These are phyloP conservation scores for Ciborinia camelliae DNA, from an alignment of 2,329 filamentous ascomycete genomes.

Conservation along the genomic window DNA sequence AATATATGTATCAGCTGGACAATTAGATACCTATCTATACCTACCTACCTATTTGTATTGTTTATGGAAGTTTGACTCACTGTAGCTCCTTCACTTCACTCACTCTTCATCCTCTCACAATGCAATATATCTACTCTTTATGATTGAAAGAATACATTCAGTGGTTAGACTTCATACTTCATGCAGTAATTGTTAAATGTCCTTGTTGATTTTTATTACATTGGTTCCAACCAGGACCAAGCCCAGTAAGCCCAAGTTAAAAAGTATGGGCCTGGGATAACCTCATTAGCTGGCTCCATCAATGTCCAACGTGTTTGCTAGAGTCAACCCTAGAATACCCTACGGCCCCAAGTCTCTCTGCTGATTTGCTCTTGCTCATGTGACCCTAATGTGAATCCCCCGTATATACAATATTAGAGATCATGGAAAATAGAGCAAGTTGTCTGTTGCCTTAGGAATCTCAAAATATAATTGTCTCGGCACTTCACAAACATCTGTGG, in stretches of 20 bases:
- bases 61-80: background rate
- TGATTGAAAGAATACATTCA: background rate
- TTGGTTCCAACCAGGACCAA: background rate
- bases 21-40: background rate
- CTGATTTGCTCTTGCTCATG: background rate
- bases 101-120: background rate
- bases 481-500: background rate
- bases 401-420: background rate
- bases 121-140: background rate
- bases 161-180: background rate
- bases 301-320: background rate
- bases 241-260: background rate
- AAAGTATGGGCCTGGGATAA: background rate
- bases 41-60: background rate
- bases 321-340: constrained; percentile 3
- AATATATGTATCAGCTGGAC: background rate
- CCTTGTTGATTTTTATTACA: background rate
- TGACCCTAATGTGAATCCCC: background rate
- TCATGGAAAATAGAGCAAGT: background rate
- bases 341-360: constrained; percentile 1
- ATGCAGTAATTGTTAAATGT: background rate
- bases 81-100: background rate
- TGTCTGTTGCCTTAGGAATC: background rate
- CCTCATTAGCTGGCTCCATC: constrained; percentile 4
- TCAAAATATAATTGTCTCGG: background rate